Evolutionary conservation across 2,329 filamentous ascomycete genomes (phyloP).

Genomic region (Claviceps purpurea): DNA sequence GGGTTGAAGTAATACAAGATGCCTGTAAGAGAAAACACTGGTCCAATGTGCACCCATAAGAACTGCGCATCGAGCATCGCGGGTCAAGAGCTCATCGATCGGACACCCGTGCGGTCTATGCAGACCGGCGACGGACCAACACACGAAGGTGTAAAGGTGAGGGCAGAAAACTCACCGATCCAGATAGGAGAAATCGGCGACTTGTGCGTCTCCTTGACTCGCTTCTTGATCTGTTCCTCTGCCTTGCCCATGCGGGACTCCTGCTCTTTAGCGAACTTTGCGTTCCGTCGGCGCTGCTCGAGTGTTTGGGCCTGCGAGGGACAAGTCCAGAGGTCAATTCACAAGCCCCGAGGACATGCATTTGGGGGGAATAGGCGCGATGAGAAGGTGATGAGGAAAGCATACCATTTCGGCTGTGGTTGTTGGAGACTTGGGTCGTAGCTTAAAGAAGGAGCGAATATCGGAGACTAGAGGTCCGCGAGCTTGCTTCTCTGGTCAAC

Average conservation of each 20-base stretch:
- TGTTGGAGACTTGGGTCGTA: too few species aligned
- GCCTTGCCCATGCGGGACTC: slow-evolving; percentile 64
- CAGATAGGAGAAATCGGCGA: slow-evolving; percentile 51
- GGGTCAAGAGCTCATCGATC: too few species aligned
- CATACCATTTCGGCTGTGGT: too few species aligned
- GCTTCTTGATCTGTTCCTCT: slow-evolving; percentile 49
- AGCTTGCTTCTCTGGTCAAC: too few species aligned
- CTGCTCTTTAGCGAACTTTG: slow-evolving; percentile 62
- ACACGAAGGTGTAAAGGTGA: background rate
- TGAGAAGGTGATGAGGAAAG: background rate
- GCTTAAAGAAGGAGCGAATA: too few species aligned
- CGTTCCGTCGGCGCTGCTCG: slow-evolving; percentile 69
- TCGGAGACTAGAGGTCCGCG: too few species aligned
- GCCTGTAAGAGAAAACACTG: too few species aligned
- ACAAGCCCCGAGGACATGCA: too few species aligned
- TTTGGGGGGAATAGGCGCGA: background rate
- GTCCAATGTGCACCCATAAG: too few species aligned
- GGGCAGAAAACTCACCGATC: slow-evolving; percentile 36
- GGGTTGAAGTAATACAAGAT: background rate
- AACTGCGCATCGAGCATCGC: background rate
- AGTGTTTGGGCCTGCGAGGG: slow-evolving; percentile 62
- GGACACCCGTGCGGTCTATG: too few species aligned
- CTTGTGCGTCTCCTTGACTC: slow-evolving; percentile 40
- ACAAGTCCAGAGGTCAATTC: background rate
- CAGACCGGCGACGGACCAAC: too few species aligned